Conservation (phyloP, 2,329 filamentous ascomycete species). For the Emmonsiellopsis sp. region DNA sequence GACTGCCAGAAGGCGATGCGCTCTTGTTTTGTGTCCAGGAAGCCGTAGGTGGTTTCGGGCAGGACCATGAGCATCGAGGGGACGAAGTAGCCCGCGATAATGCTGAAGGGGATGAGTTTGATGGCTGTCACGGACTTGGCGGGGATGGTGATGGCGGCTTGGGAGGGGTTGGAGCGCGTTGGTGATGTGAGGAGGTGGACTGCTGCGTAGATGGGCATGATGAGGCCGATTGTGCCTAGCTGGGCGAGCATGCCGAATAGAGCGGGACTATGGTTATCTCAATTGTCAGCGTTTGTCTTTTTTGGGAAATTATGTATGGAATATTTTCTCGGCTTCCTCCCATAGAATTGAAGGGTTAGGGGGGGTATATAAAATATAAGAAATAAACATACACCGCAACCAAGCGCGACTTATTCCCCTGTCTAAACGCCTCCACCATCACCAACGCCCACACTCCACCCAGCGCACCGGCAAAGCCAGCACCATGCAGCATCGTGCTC, state of each 20-base stretch:
- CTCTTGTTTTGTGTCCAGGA: conserved; percentile 36
- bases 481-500: conserved; percentile 25
- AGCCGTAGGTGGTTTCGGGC: conserved; percentile 30
- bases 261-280: conserved; percentile 19
- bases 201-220: conserved; percentile 34
- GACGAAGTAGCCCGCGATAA: conserved; percentile 34
- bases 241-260: conserved; percentile 35
- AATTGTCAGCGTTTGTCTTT: conserved; percentile 7
- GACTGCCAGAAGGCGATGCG: conserved; percentile 43
- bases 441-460: conserved; percentile 35
- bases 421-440: conserved; percentile 36
- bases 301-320: background rate
- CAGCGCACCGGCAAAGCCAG: conserved; percentile 32
- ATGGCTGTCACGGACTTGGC: conserved; percentile 18
- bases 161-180: conserved; percentile 25
- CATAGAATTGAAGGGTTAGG: background rate
- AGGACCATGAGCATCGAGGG: conserved; percentile 37
- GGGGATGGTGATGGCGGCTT: conserved; percentile 24
- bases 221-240: conserved; percentile 35
- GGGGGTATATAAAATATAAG: background rate
- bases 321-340: background rate
- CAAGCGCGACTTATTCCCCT: conserved; percentile 32
- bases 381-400: conserved; percentile 31
- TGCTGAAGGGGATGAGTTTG: conserved; percentile 30
- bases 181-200: conserved; percentile 36